These are phyloP conservation scores for Polychaeton citri DNA, from an alignment of 2,329 filamentous ascomycete genomes.

Conservation along the genomic window DNA sequence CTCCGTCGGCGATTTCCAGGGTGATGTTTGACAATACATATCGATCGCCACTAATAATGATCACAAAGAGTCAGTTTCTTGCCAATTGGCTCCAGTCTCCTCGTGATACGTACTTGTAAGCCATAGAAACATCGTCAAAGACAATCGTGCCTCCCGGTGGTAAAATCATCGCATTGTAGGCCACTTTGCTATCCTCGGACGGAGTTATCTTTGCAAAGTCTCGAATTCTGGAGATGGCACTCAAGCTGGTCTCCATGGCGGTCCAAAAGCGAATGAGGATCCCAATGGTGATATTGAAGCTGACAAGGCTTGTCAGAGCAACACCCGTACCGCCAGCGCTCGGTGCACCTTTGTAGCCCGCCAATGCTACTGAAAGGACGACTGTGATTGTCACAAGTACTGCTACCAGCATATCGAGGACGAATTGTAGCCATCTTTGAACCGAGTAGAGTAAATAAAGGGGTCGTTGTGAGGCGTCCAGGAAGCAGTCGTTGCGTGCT, in stretches of 20 bases:
- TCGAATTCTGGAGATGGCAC: constrained; percentile 1
- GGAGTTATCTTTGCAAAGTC: too few relatives aligned
- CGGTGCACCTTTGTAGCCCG: background rate
- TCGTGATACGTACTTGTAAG: too few relatives aligned
- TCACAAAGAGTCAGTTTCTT: too few relatives aligned
- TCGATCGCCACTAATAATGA: too few relatives aligned
- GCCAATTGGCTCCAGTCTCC: too few relatives aligned
- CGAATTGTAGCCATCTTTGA: constrained; percentile 31
- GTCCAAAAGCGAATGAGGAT: constrained; percentile 42
- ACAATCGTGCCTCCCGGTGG: too few relatives aligned
- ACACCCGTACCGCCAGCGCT: background rate
- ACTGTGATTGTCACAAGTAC: constrained; percentile 14
- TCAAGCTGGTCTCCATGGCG: constrained; percentile 35
- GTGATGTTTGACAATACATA: too few relatives aligned
- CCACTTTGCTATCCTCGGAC: too few relatives aligned
- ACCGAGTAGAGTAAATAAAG: constrained; percentile 33
- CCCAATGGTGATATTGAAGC: constrained; percentile 40
- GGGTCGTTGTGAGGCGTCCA: constrained; percentile 31
- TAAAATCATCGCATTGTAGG: too few relatives aligned
- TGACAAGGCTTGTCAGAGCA: constrained; percentile 37
- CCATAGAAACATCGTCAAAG: too few relatives aligned
- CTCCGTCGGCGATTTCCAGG: too few relatives aligned
- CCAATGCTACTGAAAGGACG: constrained; percentile 24
- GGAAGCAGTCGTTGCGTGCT: constrained; percentile 23
- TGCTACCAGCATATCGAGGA: constrained; percentile 28